Percentiles rank a stretch among this genome's conserved stretches.
These are phyloP conservation scores for Geranium brycei DNA, from an alignment of 345 rosid genomes.

Conservation along the genomic window DNA sequence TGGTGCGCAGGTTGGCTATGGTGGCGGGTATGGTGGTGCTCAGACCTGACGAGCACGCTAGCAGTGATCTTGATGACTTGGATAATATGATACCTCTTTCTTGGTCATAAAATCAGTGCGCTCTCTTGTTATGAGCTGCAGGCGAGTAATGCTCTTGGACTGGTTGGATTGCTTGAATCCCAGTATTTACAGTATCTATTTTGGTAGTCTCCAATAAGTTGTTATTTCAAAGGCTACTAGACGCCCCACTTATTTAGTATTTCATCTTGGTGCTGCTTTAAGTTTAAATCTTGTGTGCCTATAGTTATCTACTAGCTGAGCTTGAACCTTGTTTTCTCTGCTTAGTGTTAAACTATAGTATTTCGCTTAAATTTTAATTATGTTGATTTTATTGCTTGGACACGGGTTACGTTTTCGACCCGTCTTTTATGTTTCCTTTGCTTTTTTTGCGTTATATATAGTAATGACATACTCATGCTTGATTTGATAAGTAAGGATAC, in stretches of 20 bases:
- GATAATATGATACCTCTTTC: too few relatives aligned
- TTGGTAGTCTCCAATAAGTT: conserved; percentile 57
- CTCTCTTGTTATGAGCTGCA: too few relatives aligned
- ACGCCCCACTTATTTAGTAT: conserved; percentile 36
- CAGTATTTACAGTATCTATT: conserved; percentile 43
- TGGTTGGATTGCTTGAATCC: conserved; percentile 64
- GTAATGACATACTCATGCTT: background rate
- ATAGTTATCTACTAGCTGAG: conserved; percentile 39
- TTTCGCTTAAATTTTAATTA: conserved; percentile 17
- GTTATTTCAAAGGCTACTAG: conserved; percentile 43
- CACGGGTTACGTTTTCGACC: too few relatives aligned
- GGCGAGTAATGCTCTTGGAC: conserved; percentile 29
- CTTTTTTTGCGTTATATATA: too few relatives aligned
- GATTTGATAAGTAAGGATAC: conserved; percentile 22
- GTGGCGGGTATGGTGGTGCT: conserved; percentile 60
- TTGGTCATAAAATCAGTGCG: too few relatives aligned
- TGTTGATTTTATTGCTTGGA: conserved; percentile 8
- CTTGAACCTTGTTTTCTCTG: conserved; percentile 23
- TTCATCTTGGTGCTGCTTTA: conserved; percentile 50
- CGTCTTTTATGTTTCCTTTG: too few relatives aligned
- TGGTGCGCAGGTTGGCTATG: conserved; percentile 63
- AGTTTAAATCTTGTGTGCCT: conserved; percentile 41
- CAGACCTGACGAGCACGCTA: conserved; percentile 65
- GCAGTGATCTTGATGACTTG: conserved; percentile 30
- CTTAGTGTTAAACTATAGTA: conserved; percentile 41